phyloP scores from a whole-genome alignment of 257 asterid genomes.

The Coffea eugenioides region DNA sequence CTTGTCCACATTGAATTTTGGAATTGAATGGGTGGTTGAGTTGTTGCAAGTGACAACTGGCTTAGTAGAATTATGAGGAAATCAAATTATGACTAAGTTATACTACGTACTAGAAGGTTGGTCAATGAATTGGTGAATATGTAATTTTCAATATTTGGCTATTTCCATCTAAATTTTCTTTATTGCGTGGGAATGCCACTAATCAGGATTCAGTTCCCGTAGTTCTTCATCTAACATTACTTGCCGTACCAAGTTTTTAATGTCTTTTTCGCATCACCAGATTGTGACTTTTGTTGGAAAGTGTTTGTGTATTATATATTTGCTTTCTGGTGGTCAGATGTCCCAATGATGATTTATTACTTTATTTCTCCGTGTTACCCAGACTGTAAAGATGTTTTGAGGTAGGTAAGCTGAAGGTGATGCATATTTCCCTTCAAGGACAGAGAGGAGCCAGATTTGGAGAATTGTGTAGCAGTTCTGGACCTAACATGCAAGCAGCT shows the following conservation, averaged over 20 bases:
- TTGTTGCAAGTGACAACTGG: neutral
- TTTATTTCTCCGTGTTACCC: neutral
- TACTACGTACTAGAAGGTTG: neutral
- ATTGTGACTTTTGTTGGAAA: neutral
- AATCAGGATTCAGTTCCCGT: neutral
- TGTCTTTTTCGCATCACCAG: neutral
- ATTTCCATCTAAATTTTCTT: neutral
- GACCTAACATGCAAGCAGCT: slow-evolving; percentile 50
- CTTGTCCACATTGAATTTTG: neutral
- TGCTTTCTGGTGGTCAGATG: neutral
- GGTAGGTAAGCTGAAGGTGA: neutral
- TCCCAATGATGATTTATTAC: neutral
- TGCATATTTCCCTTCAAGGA: neutral
- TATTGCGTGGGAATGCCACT: neutral
- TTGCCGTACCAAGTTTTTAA: neutral
- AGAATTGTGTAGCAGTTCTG: neutral
- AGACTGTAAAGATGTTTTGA: neutral
- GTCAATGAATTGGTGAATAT: neutral
- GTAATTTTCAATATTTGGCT: neutral
- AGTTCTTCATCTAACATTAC: neutral
- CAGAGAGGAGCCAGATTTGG: neutral
- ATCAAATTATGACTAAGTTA: neutral
- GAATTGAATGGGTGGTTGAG: slow-evolving; percentile 2
- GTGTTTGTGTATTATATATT: neutral
- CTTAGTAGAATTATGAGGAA: neutral